phyloP scores from a whole-genome alignment of 805 yeast species.

The Suhomyces xylopsoci region DNA sequence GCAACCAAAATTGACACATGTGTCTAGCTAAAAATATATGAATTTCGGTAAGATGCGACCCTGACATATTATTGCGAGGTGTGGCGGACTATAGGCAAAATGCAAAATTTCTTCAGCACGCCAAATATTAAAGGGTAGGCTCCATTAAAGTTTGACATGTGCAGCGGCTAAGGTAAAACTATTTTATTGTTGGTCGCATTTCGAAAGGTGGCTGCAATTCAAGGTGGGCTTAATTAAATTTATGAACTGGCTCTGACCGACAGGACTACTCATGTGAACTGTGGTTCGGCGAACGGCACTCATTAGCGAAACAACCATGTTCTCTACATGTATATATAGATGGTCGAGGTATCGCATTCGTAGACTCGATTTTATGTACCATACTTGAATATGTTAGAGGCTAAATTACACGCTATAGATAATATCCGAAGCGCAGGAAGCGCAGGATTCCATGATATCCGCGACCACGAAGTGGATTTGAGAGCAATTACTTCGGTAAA shows the following conservation, averaged over 20 bases:
- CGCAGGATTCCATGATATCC: conserved; percentile 2
- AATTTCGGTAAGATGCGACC: not conserved
- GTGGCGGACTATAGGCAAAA: not conserved
- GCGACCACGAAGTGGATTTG: conserved; percentile 11
- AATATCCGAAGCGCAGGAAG: not conserved
- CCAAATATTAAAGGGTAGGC: not conserved
- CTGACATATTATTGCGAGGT: not conserved
- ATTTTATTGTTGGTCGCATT: not conserved
- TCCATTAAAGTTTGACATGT: not conserved
- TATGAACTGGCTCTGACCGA: not conserved
- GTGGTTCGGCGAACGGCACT: not conserved
- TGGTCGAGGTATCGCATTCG: not conserved
- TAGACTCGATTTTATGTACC: not conserved
- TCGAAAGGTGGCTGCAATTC: not conserved
- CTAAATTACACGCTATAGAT: not conserved
- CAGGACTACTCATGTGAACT: not conserved
- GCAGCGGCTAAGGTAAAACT: not conserved
- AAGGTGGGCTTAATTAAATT: not conserved
- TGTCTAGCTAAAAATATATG: not conserved
- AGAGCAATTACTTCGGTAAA: conserved; percentile 22
- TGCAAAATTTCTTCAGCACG: not conserved
- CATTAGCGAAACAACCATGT: not conserved
- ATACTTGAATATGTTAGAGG: not conserved
- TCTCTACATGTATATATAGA: not conserved
- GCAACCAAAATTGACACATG: not conserved